phyloP scores from a whole-genome alignment of 345 rosid species.

The Lepidium aucheri region DNA sequence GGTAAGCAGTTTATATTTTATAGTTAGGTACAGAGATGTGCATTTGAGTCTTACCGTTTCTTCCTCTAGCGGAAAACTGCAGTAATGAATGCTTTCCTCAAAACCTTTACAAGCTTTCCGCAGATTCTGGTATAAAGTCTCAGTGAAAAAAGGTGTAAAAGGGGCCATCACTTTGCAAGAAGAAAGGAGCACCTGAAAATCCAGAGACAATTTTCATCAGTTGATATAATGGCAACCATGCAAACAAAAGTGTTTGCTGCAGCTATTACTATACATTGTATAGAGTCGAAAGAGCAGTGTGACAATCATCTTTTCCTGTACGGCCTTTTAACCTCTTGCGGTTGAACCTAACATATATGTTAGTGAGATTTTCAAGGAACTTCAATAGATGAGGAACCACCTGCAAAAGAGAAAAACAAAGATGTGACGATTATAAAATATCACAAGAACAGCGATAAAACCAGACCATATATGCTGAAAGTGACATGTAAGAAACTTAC shows the following conservation, averaged over 20 bases:
- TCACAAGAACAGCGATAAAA: too few species aligned
- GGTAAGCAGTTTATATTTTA: neutral
- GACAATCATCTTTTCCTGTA: slow-evolving; percentile 80
- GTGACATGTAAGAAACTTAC: slow-evolving; percentile 33
- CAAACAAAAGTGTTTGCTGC: neutral
- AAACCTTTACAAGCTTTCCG: slow-evolving; percentile 57
- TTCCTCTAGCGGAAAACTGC: slow-evolving; percentile 69
- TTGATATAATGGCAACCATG: neutral
- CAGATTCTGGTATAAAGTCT: slow-evolving; percentile 84
- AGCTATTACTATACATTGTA: slow-evolving; percentile 55
- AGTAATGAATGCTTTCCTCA: slow-evolving; percentile 83
- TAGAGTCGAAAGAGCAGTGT: slow-evolving; percentile 77
- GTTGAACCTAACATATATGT: slow-evolving; percentile 90
- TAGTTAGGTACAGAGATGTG: too few species aligned
- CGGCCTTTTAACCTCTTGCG: slow-evolving; percentile 95
- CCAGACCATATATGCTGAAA: neutral
- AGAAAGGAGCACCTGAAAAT: slow-evolving; percentile 76
- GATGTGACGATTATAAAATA: neutral
- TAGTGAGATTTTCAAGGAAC: slow-evolving; percentile 92
- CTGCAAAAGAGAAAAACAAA: slow-evolving; percentile 25
- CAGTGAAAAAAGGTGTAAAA: slow-evolving; percentile 93
- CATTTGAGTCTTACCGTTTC: slow-evolving; percentile 45
- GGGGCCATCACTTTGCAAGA: slow-evolving; percentile 95
- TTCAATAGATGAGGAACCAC: slow-evolving; percentile 86
- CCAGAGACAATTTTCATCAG: slow-evolving; percentile 4